These are phyloP conservation scores for Hibiscus tridactylites DNA, from an alignment of 345 rosid genomes.

Conservation along the genomic window DNA sequence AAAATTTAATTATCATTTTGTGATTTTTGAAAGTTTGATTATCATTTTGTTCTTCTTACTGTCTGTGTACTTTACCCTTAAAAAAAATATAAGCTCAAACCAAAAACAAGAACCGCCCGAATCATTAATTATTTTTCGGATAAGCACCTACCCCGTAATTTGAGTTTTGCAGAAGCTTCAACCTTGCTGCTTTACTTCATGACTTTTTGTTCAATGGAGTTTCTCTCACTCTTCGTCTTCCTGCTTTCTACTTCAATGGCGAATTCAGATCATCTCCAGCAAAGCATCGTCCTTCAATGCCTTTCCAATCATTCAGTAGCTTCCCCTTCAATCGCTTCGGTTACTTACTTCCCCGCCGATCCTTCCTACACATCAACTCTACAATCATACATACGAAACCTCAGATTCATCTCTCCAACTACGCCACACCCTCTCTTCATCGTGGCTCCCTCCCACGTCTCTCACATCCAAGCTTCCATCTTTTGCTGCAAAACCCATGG, in stretches of 20 bases:
- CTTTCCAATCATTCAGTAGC: background rate
- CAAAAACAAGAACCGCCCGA: too few relatives aligned
- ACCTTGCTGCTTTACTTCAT: too few relatives aligned
- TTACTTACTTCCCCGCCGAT: constrained; percentile 5
- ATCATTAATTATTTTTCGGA: too few relatives aligned
- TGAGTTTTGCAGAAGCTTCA: too few relatives aligned
- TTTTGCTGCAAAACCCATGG: constrained; percentile 21
- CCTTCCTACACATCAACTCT: constrained; percentile 14
- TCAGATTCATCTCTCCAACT: constrained; percentile 12
- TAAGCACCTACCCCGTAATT: too few relatives aligned
- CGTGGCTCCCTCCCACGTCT: constrained; percentile 22
- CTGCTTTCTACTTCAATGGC: background rate
- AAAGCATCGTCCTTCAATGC: constrained; percentile 5
- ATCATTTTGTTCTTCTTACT: too few relatives aligned
- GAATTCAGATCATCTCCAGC: background rate
- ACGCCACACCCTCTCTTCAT: constrained; percentile 26
- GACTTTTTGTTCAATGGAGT: background rate
- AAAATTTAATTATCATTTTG: too few relatives aligned
- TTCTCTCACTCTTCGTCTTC: background rate
- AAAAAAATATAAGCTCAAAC: too few relatives aligned
- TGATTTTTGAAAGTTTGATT: too few relatives aligned
- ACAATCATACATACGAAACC: constrained; percentile 17
- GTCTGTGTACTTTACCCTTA: too few relatives aligned
- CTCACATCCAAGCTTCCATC: constrained; percentile 34
- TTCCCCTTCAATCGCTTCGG: background rate